Evolutionary conservation across 108 stramenopile species (phyloP).

Genomic region (Nitzschia inconspicua): DNA sequence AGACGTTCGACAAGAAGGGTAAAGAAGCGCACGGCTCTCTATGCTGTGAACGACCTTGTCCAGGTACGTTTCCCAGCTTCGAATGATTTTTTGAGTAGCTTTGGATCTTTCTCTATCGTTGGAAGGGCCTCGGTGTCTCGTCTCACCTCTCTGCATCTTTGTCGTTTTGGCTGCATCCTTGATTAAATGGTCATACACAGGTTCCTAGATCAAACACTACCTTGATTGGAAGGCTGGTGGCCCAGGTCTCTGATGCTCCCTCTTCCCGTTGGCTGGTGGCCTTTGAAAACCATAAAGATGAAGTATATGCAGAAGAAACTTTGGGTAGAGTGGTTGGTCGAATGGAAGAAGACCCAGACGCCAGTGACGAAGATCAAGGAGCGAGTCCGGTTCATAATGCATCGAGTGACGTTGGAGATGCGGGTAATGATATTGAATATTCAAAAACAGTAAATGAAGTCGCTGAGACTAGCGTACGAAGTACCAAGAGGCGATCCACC

Average conservation of each 20-base stretch:
- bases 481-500: not conserved
- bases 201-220: not conserved
- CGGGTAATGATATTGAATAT: not conserved
- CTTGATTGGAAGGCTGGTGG: constrained; percentile 10
- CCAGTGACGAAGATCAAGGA: not conserved
- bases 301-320: constrained; percentile 13
- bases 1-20: constrained; percentile 15
- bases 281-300: constrained; percentile 22
- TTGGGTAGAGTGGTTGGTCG: constrained; percentile 11
- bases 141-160: not conserved
- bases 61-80: too few relatives aligned
- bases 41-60: constrained; percentile 25
- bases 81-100: too few relatives aligned
- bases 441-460: not conserved
- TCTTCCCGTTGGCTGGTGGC: constrained; percentile 19
- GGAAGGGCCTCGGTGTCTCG: not conserved
- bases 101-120: too few relatives aligned
- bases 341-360: not conserved
- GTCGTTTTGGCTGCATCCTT: too few relatives aligned
- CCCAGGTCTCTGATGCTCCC: constrained; percentile 1
- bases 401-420: not conserved
- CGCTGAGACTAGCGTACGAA: not conserved
- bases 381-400: not conserved
- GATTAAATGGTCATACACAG: not conserved
- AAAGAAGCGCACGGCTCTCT: constrained; percentile 7